Conservation (phyloP, 2,329 filamentous ascomycete species). For the Fusarium sp. region DNA sequence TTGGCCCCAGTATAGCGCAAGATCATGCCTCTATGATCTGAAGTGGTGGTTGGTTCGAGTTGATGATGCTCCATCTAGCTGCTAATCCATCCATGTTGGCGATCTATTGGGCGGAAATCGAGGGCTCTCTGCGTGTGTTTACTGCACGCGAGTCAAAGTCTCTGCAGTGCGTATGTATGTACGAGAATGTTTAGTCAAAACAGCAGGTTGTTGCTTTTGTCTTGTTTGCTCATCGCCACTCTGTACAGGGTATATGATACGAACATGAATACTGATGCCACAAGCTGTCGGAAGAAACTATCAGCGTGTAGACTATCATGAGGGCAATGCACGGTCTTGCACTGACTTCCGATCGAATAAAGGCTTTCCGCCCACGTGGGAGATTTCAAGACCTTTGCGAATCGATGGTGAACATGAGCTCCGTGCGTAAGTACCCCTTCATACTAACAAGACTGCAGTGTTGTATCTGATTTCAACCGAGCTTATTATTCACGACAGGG, state of each 20-base stretch:
- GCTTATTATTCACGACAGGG: background rate
- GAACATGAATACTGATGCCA: background rate
- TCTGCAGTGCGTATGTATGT: conserved; percentile 1
- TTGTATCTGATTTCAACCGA: background rate
- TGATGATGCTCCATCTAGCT: conserved; percentile 27
- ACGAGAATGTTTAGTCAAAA: conserved; percentile 3
- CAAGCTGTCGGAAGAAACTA: background rate
- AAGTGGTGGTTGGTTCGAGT: conserved; percentile 37
- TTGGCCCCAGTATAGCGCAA: conserved; percentile 43
- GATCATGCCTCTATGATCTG: conserved; percentile 45
- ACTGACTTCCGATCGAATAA: conserved; percentile 25
- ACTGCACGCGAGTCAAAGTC: conserved; percentile 21
- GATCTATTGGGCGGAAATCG: conserved; percentile 37
- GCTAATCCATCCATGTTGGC: conserved; percentile 41
- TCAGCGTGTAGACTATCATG: background rate
- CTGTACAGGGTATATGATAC: background rate
- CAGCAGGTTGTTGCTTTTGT: conserved; percentile 16
- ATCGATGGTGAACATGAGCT: background rate
- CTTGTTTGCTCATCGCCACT: background rate
- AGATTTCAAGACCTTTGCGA: conserved; percentile 24
- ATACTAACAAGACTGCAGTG: background rate
- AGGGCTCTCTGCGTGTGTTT: conserved; percentile 25
- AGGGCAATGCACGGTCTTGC: conserved; percentile 32
- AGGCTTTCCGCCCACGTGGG: conserved; percentile 28
- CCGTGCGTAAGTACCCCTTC: conserved; percentile 22